Conservation (phyloP, 306 rosid genomes). For the Prunus kanzakura region DNA sequence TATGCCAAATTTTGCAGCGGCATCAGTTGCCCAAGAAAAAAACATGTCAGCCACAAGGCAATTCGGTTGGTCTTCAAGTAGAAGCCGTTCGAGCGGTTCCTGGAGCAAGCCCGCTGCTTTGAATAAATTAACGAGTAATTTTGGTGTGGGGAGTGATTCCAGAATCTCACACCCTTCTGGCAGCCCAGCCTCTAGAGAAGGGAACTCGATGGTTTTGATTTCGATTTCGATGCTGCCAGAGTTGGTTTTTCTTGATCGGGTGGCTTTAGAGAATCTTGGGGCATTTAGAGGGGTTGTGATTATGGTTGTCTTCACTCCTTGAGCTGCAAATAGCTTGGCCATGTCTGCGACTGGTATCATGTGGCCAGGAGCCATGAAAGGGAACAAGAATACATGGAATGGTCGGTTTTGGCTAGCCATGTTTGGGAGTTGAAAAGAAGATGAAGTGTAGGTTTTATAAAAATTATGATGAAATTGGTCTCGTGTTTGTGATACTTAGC, state of each 20-base stretch:
- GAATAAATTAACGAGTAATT: background rate
- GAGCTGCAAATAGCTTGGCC: conserved; percentile 26
- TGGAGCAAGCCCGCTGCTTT: conserved; percentile 30
- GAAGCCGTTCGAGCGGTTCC: conserved; percentile 32
- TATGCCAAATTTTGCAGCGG: conserved; percentile 41
- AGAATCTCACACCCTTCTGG: conserved; percentile 48
- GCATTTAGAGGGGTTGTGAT: conserved; percentile 29
- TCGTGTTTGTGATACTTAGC: background rate
- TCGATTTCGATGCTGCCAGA: background rate
- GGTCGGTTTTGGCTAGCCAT: background rate
- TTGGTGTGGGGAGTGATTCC: background rate
- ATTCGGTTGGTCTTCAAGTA: conserved; percentile 33
- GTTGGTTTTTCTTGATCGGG: background rate
- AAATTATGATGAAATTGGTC: background rate
- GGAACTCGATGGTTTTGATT: conserved; percentile 29
- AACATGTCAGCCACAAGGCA: conserved; percentile 47
- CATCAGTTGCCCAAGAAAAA: conserved; percentile 47
- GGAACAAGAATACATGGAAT: conserved; percentile 36
- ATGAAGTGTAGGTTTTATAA: background rate
- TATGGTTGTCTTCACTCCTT: conserved; percentile 25
- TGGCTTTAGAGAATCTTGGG: conserved; percentile 3
- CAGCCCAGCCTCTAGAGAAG: conserved; percentile 28
- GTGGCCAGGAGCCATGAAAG: conserved; percentile 33
- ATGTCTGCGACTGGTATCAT: conserved; percentile 31
- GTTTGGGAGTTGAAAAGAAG: background rate